A percentile compares a stretch with the other conserved stretches of the same genome.
Evolutionary conservation across 768 basidiomycete genomes (phyloP).

Genomic region (Leccinellum luteum): DNA sequence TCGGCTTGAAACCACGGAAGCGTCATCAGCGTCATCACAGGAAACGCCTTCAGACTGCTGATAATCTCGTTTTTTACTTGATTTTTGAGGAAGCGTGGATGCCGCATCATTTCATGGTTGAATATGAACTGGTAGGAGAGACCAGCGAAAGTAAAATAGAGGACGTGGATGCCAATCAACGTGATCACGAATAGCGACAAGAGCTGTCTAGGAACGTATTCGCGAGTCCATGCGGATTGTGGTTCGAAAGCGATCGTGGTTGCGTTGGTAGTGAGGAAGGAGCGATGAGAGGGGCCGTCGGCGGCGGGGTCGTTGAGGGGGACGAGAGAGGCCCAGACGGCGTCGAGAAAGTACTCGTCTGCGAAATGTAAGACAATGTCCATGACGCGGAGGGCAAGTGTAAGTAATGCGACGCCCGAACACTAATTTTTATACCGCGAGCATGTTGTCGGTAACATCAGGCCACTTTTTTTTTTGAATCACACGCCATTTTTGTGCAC

Average conservation of each 20-base stretch:
- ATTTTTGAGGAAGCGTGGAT: constrained; percentile 89
- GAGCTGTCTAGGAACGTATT: constrained; percentile 76
- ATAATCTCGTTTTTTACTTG: constrained; percentile 83
- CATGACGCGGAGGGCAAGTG: constrained; percentile 47
- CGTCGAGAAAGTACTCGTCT: constrained; percentile 77
- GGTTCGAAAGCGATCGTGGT: constrained; percentile 36
- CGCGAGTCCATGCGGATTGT: constrained; percentile 80
- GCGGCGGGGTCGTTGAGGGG: constrained; percentile 53
- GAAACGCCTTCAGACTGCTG: constrained; percentile 72
- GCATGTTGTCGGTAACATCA: constrained; percentile 19
- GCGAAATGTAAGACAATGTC: constrained; percentile 69
- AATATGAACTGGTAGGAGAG: constrained; percentile 85
- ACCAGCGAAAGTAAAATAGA: constrained; percentile 89
- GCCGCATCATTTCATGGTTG: constrained; percentile 93
- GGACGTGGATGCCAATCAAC: constrained; percentile 71
- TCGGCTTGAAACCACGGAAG: constrained; percentile 95
- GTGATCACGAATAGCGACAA: constrained; percentile 72
- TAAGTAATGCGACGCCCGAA: not conserved
- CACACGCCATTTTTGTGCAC: constrained; percentile 13
- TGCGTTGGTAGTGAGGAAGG: constrained; percentile 34
- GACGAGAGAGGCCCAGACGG: constrained; percentile 69
- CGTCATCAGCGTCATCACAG: constrained; percentile 77
- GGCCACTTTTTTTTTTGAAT: constrained; percentile 32
- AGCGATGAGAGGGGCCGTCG: constrained; percentile 20
- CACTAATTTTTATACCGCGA: constrained; percentile 23